Evolutionary conservation across 1,139 yeast species (phyloP), one percentile per base, ranked within the genome.

Genomic region (Debaryomyces fabryi): DNA sequence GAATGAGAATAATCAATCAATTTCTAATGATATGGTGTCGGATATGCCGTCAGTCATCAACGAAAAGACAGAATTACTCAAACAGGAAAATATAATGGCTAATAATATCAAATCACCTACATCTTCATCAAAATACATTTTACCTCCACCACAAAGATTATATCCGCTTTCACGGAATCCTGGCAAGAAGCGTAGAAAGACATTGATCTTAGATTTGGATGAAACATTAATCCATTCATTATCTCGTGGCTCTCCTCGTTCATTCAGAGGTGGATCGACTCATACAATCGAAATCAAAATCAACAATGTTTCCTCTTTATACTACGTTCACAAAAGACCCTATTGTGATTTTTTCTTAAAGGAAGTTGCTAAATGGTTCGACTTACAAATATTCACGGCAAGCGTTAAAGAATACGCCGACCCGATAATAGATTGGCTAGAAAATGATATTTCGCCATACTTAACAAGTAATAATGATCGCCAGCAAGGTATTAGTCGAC

Each of bases 351-450:
- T 82, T 55, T 93, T 93, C 62, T 72, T 93, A 27, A 76, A 82
- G 50, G 87, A 85, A 52, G 95, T 91, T 12, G 74, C 86, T 48
- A 83, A 84, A 58, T 93, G 98, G 98, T 93, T 83, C 67, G 88
- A 90, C 57, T 72, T 93, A 39, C 93, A 91, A 42, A 82, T 93
- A 10, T 91, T 91, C 71, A 93, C 99, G 0, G 99, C 99, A 1
- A 86, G 96, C 44, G 95, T 93, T 50, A 85, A 85, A 66, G 97
- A 91, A 64, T 93, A 93, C 60, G 99, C 99, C 0, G 99, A 93
- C 62, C 99, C 99, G 0, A 95, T 93, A 52, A 90, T 93, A 46
- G 95, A 92, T 67, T 89, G 96, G 86, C 71, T 93, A 18, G 81
- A 76, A 56, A 64, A 63, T 47, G 79, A 75, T 43, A 64, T 72